Evolutionary conservation across 1,284 basidiomycete species (phyloP), one percentile per base, ranked within the genome.

Genomic region (Bjerkandera adusta): DNA sequence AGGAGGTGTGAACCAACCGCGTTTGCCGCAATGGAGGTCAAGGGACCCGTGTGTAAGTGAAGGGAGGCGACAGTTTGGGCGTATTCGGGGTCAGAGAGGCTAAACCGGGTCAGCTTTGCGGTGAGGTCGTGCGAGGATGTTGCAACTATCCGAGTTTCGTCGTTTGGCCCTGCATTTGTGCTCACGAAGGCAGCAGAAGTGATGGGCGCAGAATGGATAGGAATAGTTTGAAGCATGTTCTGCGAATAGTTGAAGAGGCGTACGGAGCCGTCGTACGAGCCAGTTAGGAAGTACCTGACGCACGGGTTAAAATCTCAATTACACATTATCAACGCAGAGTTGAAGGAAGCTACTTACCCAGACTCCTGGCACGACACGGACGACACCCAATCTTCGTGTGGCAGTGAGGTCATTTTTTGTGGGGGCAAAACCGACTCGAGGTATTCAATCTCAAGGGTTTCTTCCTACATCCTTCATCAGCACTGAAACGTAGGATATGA

Each of bases 311-410:
- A 36, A 24, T 15, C 25, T 25, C 25, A 34, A 29, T 20, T 27
- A 32, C n/a, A n/a, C n/a, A n/a, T n/a, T n/a, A n/a, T n/a, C n/a
- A n/a, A n/a, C n/a, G 16, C 21, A 13, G 32, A 30, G n/a, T 13
- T 29, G 12, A 20, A 18, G 7, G 5, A 29, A 12, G 32, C 22
- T 33, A 69, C 85, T 58, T 57, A 93, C 91, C 84, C 84, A 51
- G 77, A 68, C 39, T 85, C 60, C 50, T 72, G 69, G 47, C 87
- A 84, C 34, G 85, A 87, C 21, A 97, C 77, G 11, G 85, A 83
- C 0, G 91, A 91, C 0, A 97, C 86, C 96, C 95, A 99, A 57
- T 97, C 95, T 54, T 98, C 90, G 56, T 94, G 90, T 16, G 89
- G 86, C 46, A 93, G 76, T 26, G 85, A 78, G 0, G 85, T 79